These are phyloP conservation scores for Magnusiomyces tetraspermus DNA, from an alignment of 1,139 yeast genomes.

Conservation along the genomic window DNA sequence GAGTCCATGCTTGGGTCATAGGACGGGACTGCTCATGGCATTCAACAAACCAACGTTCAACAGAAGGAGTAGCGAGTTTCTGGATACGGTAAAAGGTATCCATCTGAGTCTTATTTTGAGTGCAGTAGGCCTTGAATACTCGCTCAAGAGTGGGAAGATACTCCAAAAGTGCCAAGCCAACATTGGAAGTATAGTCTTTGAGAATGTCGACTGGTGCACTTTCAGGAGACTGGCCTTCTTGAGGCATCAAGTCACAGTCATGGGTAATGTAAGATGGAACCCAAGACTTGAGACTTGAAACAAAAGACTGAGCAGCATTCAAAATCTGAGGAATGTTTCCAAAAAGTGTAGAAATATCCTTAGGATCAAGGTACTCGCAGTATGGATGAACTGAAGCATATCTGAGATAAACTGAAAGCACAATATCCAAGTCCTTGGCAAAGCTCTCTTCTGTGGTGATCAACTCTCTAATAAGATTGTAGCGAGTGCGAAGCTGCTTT, in stretches of 20 bases:
- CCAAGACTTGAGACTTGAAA: constrained; percentile 21
- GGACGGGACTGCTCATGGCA: constrained; percentile 23
- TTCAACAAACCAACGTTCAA: constrained; percentile 29
- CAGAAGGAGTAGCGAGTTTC: constrained; percentile 24
- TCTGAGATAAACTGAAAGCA: constrained; percentile 26
- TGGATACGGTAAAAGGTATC: constrained; percentile 23
- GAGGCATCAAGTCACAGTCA: constrained; percentile 14
- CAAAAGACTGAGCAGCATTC: constrained; percentile 24
- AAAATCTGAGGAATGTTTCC: constrained; percentile 28
- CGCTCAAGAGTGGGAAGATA: constrained; percentile 29
- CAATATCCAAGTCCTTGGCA: constrained; percentile 31
- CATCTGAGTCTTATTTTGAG: constrained; percentile 28
- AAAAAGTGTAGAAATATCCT: constrained; percentile 26
- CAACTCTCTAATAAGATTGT: constrained; percentile 31
- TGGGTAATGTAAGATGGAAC: constrained; percentile 24
- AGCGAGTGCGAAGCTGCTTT: constrained; percentile 19
- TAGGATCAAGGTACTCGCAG: constrained; percentile 24
- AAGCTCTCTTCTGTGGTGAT: constrained; percentile 31
- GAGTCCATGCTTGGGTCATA: constrained; percentile 35
- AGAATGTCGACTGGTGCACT: constrained; percentile 8
- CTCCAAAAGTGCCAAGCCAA: constrained; percentile 29
- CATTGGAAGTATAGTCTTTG: constrained; percentile 25
- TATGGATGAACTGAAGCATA: constrained; percentile 22
- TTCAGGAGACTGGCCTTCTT: constrained; percentile 5
- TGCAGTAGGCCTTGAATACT: constrained; percentile 29